phyloP scores from a whole-genome alignment of 2,329 filamentous ascomycete species.

The Chaetoscypha palmicola region DNA sequence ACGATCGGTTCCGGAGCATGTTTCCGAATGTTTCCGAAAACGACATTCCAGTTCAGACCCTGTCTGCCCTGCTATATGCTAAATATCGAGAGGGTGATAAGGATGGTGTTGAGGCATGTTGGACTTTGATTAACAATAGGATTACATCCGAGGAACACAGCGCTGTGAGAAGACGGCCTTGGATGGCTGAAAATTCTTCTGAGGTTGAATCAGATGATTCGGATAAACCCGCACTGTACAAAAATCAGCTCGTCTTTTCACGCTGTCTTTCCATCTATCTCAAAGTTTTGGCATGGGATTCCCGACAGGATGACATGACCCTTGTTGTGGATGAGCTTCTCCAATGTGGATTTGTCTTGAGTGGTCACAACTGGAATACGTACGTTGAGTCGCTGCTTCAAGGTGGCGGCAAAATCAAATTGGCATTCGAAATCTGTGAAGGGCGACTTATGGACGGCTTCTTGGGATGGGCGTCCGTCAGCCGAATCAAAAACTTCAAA shows the following conservation, averaged over 20 bases:
- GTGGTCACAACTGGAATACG: slow-evolving; percentile 74
- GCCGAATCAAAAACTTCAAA: slow-evolving; percentile 22
- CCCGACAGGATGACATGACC: slow-evolving; percentile 45
- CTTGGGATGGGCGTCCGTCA: slow-evolving; percentile 56
- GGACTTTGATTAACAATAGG: slow-evolving; percentile 43
- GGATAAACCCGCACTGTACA: slow-evolving; percentile 9
- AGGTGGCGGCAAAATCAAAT: slow-evolving; percentile 47
- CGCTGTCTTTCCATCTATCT: slow-evolving; percentile 43
- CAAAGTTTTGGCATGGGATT: slow-evolving; percentile 43
- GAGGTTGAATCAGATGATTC: slow-evolving; percentile 7
- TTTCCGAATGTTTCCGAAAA: slow-evolving; percentile 33
- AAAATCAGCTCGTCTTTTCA: slow-evolving; percentile 35
- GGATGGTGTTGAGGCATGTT: slow-evolving; percentile 56
- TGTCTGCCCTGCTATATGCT: slow-evolving; percentile 61
- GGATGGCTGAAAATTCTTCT: slow-evolving; percentile 10
- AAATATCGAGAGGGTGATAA: slow-evolving; percentile 52
- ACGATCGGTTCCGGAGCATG: slow-evolving; percentile 44
- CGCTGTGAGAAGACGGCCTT: background rate
- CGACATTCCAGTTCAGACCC: slow-evolving; percentile 45
- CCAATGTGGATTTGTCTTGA: slow-evolving; percentile 62
- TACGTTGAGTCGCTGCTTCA: slow-evolving; percentile 62
- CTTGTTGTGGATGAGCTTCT: slow-evolving; percentile 43
- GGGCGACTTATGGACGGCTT: slow-evolving; percentile 70
- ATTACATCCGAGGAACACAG: background rate
- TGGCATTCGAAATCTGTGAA: slow-evolving; percentile 72